These are phyloP conservation scores for Phycomyces nitens DNA, from an alignment of 192 early-diverging fungal genomes.

Conservation along the genomic window DNA sequence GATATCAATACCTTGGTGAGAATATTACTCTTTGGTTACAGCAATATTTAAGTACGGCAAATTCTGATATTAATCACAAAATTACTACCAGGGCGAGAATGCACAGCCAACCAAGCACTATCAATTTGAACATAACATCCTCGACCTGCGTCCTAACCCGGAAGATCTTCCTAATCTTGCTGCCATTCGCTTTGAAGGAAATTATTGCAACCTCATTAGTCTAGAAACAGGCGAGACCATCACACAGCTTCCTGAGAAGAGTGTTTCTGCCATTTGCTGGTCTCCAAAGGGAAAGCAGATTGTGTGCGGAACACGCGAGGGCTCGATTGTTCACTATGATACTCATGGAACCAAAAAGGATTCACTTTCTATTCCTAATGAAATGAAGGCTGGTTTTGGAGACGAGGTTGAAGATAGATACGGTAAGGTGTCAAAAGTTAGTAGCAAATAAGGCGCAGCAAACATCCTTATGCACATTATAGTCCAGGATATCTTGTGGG, in stretches of 20 bases:
- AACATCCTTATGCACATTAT: conserved; percentile 4
- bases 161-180: conserved; percentile 40
- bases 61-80: not conserved
- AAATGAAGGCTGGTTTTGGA: conserved; percentile 5
- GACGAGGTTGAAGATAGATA: conserved; percentile 16
- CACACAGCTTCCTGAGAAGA: conserved; percentile 34
- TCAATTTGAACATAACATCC: conserved; percentile 45
- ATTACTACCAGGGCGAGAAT: conserved; percentile 20
- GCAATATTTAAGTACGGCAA: not conserved
- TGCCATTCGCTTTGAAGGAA: conserved; percentile 48
- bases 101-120: conserved; percentile 32
- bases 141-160: conserved; percentile 65
- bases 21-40: conserved; percentile 23
- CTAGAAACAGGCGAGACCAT: conserved; percentile 18
- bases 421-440: too few species aligned
- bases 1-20: conserved; percentile 40
- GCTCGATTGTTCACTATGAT: conserved; percentile 57
- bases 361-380: conserved; percentile 42
- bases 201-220: conserved; percentile 38
- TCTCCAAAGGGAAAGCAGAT: conserved; percentile 90
- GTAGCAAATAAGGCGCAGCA: too few species aligned
- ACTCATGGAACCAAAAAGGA: conserved; percentile 62
- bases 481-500: conserved; percentile 73
- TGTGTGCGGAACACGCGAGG: conserved; percentile 64
- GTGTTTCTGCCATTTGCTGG: conserved; percentile 69